A percentile compares a stretch with the other conserved stretches of the same genome.
phyloP scores from a whole-genome alignment of 805 yeast species.

The Hanseniaspora guilliermondii region DNA sequence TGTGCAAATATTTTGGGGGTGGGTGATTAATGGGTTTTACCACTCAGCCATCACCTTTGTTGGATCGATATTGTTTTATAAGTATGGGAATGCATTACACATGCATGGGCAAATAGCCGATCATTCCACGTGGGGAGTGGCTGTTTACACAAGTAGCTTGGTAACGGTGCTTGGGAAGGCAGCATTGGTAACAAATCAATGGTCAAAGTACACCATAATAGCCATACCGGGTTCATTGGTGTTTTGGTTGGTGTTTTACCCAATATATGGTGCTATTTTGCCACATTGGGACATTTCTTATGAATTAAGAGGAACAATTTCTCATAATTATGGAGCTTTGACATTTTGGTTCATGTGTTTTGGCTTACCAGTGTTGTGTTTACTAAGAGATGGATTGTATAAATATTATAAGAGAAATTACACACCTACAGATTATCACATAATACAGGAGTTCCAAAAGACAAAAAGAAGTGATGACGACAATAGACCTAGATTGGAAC shows the following conservation, averaged over 20 bases:
- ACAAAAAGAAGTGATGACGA: slow-evolving; percentile 66
- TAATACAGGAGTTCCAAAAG: slow-evolving; percentile 93
- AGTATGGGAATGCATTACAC: slow-evolving; percentile 50
- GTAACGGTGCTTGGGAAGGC: slow-evolving; percentile 91
- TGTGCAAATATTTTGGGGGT: slow-evolving; percentile 88
- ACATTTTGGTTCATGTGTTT: slow-evolving; percentile 75
- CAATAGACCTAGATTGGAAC: slow-evolving; percentile 89
- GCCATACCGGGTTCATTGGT: slow-evolving; percentile 92
- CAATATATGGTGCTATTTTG: slow-evolving; percentile 73
- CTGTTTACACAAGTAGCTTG: slow-evolving; percentile 74
- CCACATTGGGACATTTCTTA: slow-evolving; percentile 70
- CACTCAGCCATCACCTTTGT: slow-evolving; percentile 80
- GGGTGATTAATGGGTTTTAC: slow-evolving; percentile 91
- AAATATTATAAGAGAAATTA: slow-evolving; percentile 87
- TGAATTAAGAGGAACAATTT: slow-evolving; percentile 72
- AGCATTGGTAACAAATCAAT: slow-evolving; percentile 75
- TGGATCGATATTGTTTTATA: slow-evolving; percentile 56
- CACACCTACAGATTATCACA: slow-evolving; percentile 83
- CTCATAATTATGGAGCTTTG: slow-evolving; percentile 61
- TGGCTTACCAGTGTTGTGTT: slow-evolving; percentile 64
- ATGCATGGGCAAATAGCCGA: slow-evolving; percentile 58
- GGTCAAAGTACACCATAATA: slow-evolving; percentile 85
- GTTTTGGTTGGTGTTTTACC: slow-evolving; percentile 77
- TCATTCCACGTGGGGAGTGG: slow-evolving; percentile 93
- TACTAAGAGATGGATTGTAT: slow-evolving; percentile 83